These are phyloP conservation scores for Malus hybrid DNA, from an alignment of 331 rosid genomes.

Conservation along the genomic window DNA sequence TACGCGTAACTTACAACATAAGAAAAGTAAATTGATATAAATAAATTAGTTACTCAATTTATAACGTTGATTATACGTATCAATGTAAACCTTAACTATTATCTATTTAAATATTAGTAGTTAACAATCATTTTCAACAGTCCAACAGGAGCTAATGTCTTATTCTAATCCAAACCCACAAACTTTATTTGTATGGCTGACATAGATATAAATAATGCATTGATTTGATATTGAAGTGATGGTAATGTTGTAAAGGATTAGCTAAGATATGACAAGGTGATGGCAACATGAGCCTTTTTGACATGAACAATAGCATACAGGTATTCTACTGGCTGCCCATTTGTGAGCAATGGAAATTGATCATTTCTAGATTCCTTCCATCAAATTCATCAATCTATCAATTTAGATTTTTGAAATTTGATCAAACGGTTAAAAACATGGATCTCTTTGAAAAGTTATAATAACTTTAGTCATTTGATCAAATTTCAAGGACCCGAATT, in stretches of 20 bases:
- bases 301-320: not conserved
- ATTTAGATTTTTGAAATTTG: too few species aligned
- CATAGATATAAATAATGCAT: not conserved
- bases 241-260: not conserved
- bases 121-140: conserved; percentile 2
- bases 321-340: not conserved
- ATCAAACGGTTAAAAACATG: too few species aligned
- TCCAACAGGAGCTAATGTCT: not conserved
- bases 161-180: not conserved
- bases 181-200: not conserved
- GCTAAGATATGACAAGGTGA: not conserved
- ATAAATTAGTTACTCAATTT: not conserved
- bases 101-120: not conserved
- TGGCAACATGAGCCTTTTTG: not conserved
- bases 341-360: not conserved
- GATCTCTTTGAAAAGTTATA: too few species aligned
- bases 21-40: too few species aligned
- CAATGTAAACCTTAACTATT: too few species aligned
- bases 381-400: too few species aligned
- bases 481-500: too few species aligned
- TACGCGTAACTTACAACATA: too few species aligned
- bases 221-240: not conserved
- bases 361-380: rapidly evolving
- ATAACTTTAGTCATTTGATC: too few species aligned
- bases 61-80: not conserved